Percentiles rank a stretch among this genome's conserved stretches.
Evolutionary conservation across 768 basidiomycete species (phyloP).

Genomic region (Suillus discolor): DNA sequence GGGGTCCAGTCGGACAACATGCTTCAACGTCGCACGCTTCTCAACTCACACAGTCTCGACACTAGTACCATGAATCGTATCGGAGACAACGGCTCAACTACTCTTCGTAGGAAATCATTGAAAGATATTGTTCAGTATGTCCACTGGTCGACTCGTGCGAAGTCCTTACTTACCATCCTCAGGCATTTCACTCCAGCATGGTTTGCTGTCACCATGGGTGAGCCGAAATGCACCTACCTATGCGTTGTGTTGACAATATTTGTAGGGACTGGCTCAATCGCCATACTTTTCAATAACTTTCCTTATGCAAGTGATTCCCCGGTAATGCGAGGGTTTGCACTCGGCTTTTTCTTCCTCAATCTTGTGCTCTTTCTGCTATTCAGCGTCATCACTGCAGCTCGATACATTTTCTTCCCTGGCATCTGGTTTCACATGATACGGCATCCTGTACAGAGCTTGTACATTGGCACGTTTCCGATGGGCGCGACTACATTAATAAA

Average conservation of each 20-base stretch:
- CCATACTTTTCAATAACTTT: constrained; percentile 56
- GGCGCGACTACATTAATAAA: constrained; percentile 60
- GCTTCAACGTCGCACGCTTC: background rate
- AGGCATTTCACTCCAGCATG: constrained; percentile 59
- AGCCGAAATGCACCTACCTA: constrained; percentile 12
- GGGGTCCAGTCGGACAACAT: background rate
- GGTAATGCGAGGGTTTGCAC: constrained; percentile 43
- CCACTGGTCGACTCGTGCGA: background rate
- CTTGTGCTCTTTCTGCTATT: constrained; percentile 56
- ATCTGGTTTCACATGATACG: constrained; percentile 50
- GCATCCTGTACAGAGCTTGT: constrained; percentile 55
- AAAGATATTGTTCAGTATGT: constrained; percentile 39
- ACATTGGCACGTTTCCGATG: constrained; percentile 56
- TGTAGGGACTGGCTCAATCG: constrained; percentile 52
- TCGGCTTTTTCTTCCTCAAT: constrained; percentile 62
- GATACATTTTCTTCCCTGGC: constrained; percentile 57
- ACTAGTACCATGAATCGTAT: background rate
- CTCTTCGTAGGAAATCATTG: constrained; percentile 29
- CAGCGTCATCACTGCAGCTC: constrained; percentile 43
- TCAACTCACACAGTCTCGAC: background rate
- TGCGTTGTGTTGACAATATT: background rate
- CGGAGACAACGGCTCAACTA: background rate
- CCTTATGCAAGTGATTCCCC: constrained; percentile 51
- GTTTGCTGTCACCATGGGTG: constrained; percentile 59
- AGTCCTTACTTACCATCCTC: background rate